Base-by-base conservation (phyloP, 225 moss, liverwort and hornwort species). In the Physcomitrium patens region DNA sequence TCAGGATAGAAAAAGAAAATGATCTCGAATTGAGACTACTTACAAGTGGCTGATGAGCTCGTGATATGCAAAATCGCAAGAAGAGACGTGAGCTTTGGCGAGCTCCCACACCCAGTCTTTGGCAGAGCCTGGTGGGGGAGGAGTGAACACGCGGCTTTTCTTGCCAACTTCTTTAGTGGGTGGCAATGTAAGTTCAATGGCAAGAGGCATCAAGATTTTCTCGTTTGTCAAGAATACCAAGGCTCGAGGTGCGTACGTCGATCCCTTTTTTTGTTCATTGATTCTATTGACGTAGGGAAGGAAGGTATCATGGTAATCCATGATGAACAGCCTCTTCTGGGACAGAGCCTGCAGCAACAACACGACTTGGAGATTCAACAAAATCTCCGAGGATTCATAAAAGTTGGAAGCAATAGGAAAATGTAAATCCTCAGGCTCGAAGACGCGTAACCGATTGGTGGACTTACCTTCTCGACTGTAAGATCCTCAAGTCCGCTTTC, bases 1-100 rank as follows among this genome's bases (percentile, higher is more conserved):
- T 20, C 19, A 43, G 9, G 24, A 47, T 9, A 1, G 5, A 10
- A 70, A 17, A 8, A 16, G 9, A 48, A 19, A 26, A 24, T 12
- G 45, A 17, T 17, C 19, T 55, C 1, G 42, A 26, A 10, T 45
- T 0, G 12, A 20, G 18, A 20, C 15, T 7, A 19, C 85, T 86
- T 79, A 89, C 89, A 83, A 89, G 76, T 89, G 89, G 63, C 85
- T 85, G 81, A 86, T 5, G 52, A 89, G 81, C 28, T 89, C 79
- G 55, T 89, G 89, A 63, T 75, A 87, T 3, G 87, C 58, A 49
- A 24, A 28, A 51, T 87, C 87, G 17, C 60, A 71, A 8, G 84
- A 75, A 23, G 72, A 7, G 46, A 82, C 87, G 41, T 87, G 87
- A 0, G 79, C 82, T 75, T 84, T 87, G 50, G 87, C 87, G 26